A percentile compares a stretch with the other conserved stretches of the same genome.
Evolutionary conservation across 768 basidiomycete genomes (phyloP).

Genomic region (Ramaria sp.): DNA sequence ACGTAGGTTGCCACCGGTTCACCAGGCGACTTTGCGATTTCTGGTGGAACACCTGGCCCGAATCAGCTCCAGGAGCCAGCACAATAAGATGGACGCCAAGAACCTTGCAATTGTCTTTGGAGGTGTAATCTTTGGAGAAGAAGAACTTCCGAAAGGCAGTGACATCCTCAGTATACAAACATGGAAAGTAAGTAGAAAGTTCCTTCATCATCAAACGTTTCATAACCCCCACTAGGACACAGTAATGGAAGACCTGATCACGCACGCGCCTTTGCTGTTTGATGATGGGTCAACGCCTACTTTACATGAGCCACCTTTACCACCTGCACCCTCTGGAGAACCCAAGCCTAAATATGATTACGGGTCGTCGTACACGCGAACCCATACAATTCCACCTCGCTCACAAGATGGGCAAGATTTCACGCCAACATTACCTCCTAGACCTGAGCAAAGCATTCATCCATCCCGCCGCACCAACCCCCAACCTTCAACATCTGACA

Average conservation of each 20-base stretch:
- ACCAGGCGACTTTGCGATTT: conserved; percentile 74
- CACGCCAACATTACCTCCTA: conserved; percentile 54
- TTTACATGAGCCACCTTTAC: conserved; percentile 51
- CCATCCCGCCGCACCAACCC: conserved; percentile 33
- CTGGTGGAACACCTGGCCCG: conserved; percentile 75
- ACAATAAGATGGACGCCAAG: conserved; percentile 91
- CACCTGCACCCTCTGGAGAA: conserved; percentile 62
- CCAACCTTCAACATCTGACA: background rate
- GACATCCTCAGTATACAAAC: conserved; percentile 70
- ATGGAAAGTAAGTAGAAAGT: conserved; percentile 43
- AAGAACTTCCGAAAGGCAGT: conserved; percentile 70
- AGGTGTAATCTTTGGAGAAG: conserved; percentile 83
- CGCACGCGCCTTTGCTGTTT: conserved; percentile 54
- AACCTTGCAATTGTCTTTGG: conserved; percentile 90
- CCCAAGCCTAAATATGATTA: conserved; percentile 44
- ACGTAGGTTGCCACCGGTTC: conserved; percentile 69
- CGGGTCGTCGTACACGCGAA: conserved; percentile 61
- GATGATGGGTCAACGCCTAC: conserved; percentile 32
- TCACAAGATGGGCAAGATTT: conserved; percentile 41
- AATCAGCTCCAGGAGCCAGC: conserved; percentile 51
- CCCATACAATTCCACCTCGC: conserved; percentile 37
- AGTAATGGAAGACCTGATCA: conserved; percentile 81
- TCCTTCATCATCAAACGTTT: background rate
- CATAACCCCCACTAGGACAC: conserved; percentile 34
- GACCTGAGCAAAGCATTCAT: conserved; percentile 67